Evolutionary conservation across 2,329 filamentous ascomycete species (phyloP).

Genomic region (Truncatella angustata): DNA sequence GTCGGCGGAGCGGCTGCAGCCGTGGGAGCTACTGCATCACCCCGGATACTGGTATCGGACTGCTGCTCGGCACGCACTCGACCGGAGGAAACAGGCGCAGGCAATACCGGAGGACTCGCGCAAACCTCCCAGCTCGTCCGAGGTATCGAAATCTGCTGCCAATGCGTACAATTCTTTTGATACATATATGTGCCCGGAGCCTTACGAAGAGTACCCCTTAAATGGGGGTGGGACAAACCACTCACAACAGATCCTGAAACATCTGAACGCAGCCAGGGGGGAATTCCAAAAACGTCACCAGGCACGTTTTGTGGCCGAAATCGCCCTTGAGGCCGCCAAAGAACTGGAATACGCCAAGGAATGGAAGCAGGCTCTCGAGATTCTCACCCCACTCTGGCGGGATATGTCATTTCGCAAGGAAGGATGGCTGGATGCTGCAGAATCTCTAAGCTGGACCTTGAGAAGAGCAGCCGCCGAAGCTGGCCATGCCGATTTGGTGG

Average conservation of each 20-base stretch:
- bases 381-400: constrained; percentile 58
- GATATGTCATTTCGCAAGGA: constrained; percentile 54
- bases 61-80: constrained; percentile 55
- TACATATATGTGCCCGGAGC: constrained; percentile 64
- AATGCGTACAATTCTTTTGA: constrained; percentile 57
- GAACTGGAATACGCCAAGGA: constrained; percentile 49
- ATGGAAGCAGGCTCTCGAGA: constrained; percentile 53
- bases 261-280: constrained; percentile 46
- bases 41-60: constrained; percentile 65
- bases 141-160: constrained; percentile 43
- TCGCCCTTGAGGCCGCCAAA: constrained; percentile 55
- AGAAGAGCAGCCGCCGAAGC: constrained; percentile 53
- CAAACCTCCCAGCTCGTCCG: constrained; percentile 45
- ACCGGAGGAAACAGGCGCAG: constrained; percentile 52
- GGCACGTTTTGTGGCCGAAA: constrained; percentile 50
- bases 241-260: constrained; percentile 51
- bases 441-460: constrained; percentile 61
- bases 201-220: constrained; percentile 58
- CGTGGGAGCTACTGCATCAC: constrained; percentile 65
- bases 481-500: constrained; percentile 53
- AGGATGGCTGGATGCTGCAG: constrained; percentile 58
- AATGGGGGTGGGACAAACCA: constrained; percentile 52
- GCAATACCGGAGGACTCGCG: constrained; percentile 60
- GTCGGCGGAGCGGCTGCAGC: constrained; percentile 55
- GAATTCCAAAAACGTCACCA: constrained; percentile 57